A percentile compares a stretch with the other conserved stretches of the same genome.
phyloP scores from a whole-genome alignment of 2,329 filamentous ascomycete genomes.

The Nemania sp. region DNA sequence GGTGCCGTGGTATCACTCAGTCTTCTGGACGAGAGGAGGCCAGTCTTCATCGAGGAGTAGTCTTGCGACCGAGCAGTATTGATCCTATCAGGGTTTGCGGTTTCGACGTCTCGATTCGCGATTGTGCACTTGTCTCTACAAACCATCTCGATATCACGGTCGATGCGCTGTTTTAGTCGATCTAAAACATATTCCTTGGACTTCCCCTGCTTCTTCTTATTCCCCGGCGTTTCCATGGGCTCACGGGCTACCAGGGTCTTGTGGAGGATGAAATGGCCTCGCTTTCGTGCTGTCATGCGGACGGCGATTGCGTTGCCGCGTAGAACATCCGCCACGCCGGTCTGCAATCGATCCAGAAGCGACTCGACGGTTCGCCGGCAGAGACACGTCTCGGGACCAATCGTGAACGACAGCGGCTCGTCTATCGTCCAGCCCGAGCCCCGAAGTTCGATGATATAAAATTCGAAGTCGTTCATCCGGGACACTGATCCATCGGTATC shows the following conservation, averaged over 20 bases:
- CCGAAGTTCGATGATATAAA: slow-evolving; percentile 52
- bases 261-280: slow-evolving; percentile 58
- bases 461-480: slow-evolving; percentile 53
- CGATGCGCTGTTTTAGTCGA: slow-evolving; percentile 51
- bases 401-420: slow-evolving; percentile 51
- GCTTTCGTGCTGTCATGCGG: slow-evolving; percentile 54
- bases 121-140: slow-evolving; percentile 57
- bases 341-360: slow-evolving; percentile 56
- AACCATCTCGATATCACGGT: slow-evolving; percentile 53
- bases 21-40: slow-evolving; percentile 9
- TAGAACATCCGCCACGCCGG: slow-evolving; percentile 54
- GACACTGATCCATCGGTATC: slow-evolving; percentile 48
- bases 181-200: slow-evolving; percentile 48
- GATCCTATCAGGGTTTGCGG: slow-evolving; percentile 5
- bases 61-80: slow-evolving; percentile 9
- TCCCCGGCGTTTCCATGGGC: slow-evolving; percentile 40
- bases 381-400: slow-evolving; percentile 49
- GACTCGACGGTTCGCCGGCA: slow-evolving; percentile 53
- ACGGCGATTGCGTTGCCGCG: slow-evolving; percentile 52
- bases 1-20: slow-evolving; percentile 9
- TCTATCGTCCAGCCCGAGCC: slow-evolving; percentile 52
- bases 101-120: slow-evolving; percentile 39
- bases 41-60: slow-evolving; percentile 5
- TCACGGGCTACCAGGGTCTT: slow-evolving; percentile 50
- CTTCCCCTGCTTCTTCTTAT: slow-evolving; percentile 42